phyloP scores from a whole-genome alignment of 768 basidiomycete genomes.

The Lactifluus subvellereus region DNA sequence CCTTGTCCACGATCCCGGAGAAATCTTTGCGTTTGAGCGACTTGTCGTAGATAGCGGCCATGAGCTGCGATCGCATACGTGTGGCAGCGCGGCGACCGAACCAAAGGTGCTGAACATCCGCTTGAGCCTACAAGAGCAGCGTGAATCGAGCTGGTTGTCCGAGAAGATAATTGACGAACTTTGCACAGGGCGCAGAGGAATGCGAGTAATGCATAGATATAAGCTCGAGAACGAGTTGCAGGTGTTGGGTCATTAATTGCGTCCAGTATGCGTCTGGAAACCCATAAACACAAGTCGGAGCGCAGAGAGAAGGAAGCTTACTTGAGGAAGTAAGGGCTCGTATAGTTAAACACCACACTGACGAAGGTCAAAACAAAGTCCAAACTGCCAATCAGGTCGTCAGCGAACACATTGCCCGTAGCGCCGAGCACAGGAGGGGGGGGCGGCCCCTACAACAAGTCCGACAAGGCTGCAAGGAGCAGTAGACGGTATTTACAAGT shows the following conservation, averaged over 20 bases:
- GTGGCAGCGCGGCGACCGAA: constrained; percentile 69
- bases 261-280: constrained; percentile 48
- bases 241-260: constrained; percentile 46
- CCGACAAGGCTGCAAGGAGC: too few relatives aligned
- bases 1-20: constrained; percentile 64
- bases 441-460: too few relatives aligned
- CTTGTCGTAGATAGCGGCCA: constrained; percentile 86
- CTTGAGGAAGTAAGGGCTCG: constrained; percentile 81
- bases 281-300: neutral
- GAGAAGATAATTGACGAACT: constrained; percentile 29
- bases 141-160: neutral
- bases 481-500: neutral
- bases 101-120: constrained; percentile 76
- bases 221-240: constrained; percentile 54
- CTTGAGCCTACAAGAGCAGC: constrained; percentile 30
- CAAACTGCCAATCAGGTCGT: constrained; percentile 28
- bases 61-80: constrained; percentile 70
- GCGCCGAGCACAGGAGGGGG: neutral
- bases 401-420: neutral
- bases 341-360: constrained; percentile 72
- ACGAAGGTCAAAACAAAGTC: constrained; percentile 65
- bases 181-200: constrained; percentile 58
- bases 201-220: constrained; percentile 72
- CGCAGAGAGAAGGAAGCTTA: neutral
- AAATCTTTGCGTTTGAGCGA: constrained; percentile 78